Base-by-base conservation (phyloP, 1,284 basidiomycete genomes). In the Trichosporon inkin region DNA sequence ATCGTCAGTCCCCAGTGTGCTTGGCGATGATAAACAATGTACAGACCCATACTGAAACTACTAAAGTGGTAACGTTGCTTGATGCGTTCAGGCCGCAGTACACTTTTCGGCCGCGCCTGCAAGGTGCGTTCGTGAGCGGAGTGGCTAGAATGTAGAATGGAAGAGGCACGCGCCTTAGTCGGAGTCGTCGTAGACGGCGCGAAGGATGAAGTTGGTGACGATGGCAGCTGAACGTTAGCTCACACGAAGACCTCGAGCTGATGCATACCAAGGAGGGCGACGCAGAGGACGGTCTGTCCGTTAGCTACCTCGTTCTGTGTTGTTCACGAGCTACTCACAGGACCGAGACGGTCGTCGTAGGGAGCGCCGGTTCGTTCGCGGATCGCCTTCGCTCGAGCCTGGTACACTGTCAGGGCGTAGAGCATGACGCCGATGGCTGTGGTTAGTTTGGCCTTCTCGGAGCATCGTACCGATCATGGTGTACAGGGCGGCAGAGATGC, bases 341-440 rank as follows among this genome's bases (percentile, higher is more conserved):
- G 86, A 60, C 94, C 94, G 57, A 98, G 79, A 60, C 96, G 85
- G 80, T 99, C 95, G 72, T 99, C 96, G 78, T 99, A 99, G 2
- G 95, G 94, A 20, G 93, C 95, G 56, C 89, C 86, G 13, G 93
- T 92, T 51, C 94, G 89, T 60, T 86, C 84, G 55, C 94, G 86
- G 73, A 99, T 99, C 20, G 93, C 92, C 32, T 86, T 84, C 14
- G 95, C 96, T 69, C 95, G 87, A 90, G 93, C 94, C 78, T 98
- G 94, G 77, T 94, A 98, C 44, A 92, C 92, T 68, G 89, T 88
- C 17, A 99, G 80, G 1, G 96, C 95, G 77, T 97, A 98, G 34
- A 92, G 77, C 95, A 98, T 98, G 67, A 97, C 92, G 13, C 86
- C 90, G 86, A 97, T 91, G 40, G 95, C 94, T 95, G 34, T 19